Base-by-base conservation (phyloP, 1,284 basidiomycete species). In the Vanrija humicola region DNA sequence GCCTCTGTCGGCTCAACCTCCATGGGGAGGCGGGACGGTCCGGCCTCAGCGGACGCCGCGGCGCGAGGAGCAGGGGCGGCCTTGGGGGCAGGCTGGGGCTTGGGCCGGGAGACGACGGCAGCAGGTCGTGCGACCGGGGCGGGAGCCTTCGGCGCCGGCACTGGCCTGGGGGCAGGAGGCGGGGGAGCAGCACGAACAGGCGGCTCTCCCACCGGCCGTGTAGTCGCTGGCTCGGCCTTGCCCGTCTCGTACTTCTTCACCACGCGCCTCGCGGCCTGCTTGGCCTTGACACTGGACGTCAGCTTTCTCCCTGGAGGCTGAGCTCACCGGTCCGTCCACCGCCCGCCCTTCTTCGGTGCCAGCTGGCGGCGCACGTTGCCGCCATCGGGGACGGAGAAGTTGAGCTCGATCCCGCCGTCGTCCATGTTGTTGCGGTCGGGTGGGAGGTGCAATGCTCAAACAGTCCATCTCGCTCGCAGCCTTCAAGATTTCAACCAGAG, bases 321-420 rank as follows among this genome's bases (percentile, higher is more conserved):
- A 44, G 75, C 79, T 58, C 63, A 87, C 90, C 89, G 82, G 65
- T 93, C 89, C 14, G 87, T 90, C 88, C 89, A 91, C 73, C 88
- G 79, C 6, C 88, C 88, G 25, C 86, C 85, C 68, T 87, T 90
- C 66, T 84, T 68, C 25, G 69, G 56, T 8, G 56, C 62, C 3
- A 63, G 58, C 50, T 65, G 64, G 26, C 64, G 54, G 26, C 52
- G 45, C 26, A 51, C 44, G 10, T 23, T 54, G 6, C 46, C 57
- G 3, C 55, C 63, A 2, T 48, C 44, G 10, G 62, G 44, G 2
- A 72, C 56, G 0, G 76, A 72, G 47, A 77, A 72, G 64, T 77
- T 77, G 60, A 78, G 70, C 63, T 76, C 72, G 43, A 77, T 70
- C 34, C 34, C 34, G 42, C 72, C 71, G 65, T 78, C 76, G 67